Evolutionary conservation across 2,329 filamentous ascomycete species (phyloP), one percentile per base, ranked within the genome.

Genomic region (Ascochyta lentis): DNA sequence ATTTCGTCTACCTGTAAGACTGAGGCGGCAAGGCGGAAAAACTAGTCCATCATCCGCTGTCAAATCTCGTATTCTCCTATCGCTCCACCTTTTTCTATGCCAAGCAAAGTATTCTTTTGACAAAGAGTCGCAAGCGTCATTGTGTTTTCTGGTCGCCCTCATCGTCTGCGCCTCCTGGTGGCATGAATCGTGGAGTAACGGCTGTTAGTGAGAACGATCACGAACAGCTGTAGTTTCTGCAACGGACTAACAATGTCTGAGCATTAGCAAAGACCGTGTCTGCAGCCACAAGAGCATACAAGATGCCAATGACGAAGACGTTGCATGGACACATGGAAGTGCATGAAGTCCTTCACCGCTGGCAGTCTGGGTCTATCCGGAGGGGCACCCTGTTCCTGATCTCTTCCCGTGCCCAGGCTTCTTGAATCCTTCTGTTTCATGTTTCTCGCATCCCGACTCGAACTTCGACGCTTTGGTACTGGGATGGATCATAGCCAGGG

Each of bases 11-110:
- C 16, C 39, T 13, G 26, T 37, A 44, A 40, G 45, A 41, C 27
- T 55, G 53, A 48, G 34, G 57, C 44, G 38, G 57, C 44, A 55
- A 35, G 58, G 54, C 55, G 52, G 56, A 49, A 49, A 40, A 54
- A 44, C 42, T 49, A 24, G 39, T 38, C 45, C 46, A 40, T 49
- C 33, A 33, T 48, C 49, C 53, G 53, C 35, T 61, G 37, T 56
- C 49, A 47, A 39, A 53, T 49, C 31, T 53, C 44, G 49, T 38
- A 37, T 57, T 16, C 5, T 39, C 34, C 40, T 49, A 43, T 43
- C 33, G 43, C 40, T 57, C 54, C 54, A 53, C 44, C 24, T 43
- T 47, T 47, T 16, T 26, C 35, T 40, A 27, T 34, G n/a, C 43
- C 35, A 22, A 26, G 47, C n/a, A 40, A 39, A 42, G 35, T 24